Evolutionary conservation across 805 yeast species (phyloP).

Genomic region (Saturnispora quitensis): DNA sequence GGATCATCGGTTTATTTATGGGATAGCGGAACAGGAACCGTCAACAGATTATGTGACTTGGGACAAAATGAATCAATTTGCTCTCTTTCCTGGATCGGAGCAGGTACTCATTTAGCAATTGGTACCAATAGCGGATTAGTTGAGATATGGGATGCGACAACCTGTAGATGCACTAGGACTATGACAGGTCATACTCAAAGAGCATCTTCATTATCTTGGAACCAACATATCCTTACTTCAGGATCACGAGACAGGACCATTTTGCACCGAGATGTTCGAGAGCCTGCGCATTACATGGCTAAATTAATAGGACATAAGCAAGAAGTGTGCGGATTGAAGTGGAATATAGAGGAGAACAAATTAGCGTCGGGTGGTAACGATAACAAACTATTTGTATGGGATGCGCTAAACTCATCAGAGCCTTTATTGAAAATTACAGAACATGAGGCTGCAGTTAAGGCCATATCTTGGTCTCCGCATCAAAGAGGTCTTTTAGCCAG

Average conservation of each 20-base stretch:
- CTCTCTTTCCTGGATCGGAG: conserved; percentile 85
- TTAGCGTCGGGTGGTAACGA: conserved; percentile 96
- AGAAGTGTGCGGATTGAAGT: conserved; percentile 92
- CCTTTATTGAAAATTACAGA: conserved; percentile 72
- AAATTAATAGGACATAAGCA: conserved; percentile 69
- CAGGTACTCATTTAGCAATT: conserved; percentile 89
- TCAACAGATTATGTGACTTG: conserved; percentile 69
- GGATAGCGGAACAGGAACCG: conserved; percentile 81
- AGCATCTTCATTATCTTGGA: conserved; percentile 89
- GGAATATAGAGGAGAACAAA: conserved; percentile 88
- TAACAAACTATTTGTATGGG: conserved; percentile 81
- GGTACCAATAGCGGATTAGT: conserved; percentile 84
- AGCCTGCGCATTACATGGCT: conserved; percentile 70
- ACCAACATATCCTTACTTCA: conserved; percentile 75
- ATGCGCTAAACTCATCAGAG: conserved; percentile 47
- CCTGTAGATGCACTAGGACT: conserved; percentile 72
- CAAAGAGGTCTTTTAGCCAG: conserved; percentile 88
- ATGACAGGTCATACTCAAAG: conserved; percentile 87
- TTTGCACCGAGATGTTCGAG: conserved; percentile 84
- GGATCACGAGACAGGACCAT: conserved; percentile 84
- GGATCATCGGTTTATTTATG: conserved; percentile 84
- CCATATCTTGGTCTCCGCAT: conserved; percentile 96
- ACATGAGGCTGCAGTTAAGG: conserved; percentile 93
- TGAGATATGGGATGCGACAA: conserved; percentile 90
- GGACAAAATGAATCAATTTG: conserved; percentile 61